These are phyloP conservation scores for Teratosphaeria epicoccoides DNA, from an alignment of 2,329 filamentous ascomycete species.

Conservation along the genomic window DNA sequence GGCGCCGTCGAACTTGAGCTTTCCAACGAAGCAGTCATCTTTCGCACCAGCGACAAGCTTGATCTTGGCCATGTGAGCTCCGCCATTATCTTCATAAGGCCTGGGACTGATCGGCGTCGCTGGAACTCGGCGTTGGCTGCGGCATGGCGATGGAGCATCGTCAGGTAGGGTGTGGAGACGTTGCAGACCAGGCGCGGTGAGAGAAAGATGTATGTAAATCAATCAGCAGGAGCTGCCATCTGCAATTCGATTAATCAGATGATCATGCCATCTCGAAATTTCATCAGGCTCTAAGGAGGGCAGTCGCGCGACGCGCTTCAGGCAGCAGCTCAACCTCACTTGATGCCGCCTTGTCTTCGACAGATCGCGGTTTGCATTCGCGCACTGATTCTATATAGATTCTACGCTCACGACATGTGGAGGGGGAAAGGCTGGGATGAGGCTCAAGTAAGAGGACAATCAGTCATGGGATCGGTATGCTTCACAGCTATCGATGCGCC, in stretches of 20 bases:
- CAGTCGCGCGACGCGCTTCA: neutral
- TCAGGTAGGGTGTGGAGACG: neutral
- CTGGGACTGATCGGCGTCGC: too few relatives aligned
- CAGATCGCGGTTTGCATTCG: neutral
- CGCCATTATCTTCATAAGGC: too few relatives aligned
- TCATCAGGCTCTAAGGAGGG: too few relatives aligned
- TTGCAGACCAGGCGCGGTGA: neutral
- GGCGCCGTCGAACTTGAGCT: neutral
- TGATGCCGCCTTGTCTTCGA: neutral
- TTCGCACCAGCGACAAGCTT: too few relatives aligned
- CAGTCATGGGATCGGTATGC: conserved; percentile 2
- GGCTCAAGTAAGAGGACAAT: neutral
- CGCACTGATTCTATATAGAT: neutral
- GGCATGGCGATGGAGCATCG: too few relatives aligned
- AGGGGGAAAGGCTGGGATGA: conserved; percentile 7
- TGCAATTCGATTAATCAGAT: too few relatives aligned
- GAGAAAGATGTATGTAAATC: neutral
- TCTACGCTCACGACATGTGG: conserved; percentile 1
- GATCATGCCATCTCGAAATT: too few relatives aligned
- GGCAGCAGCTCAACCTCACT: neutral
- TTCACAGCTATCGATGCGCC: conserved; percentile 9
- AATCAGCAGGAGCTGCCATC: neutral
- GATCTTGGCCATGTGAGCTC: too few relatives aligned
- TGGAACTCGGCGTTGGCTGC: too few relatives aligned
- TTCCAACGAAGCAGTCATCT: too few relatives aligned